These are phyloP conservation scores for Cladophialophora psammophila DNA, from an alignment of 2,329 filamentous ascomycete species.

Conservation along the genomic window DNA sequence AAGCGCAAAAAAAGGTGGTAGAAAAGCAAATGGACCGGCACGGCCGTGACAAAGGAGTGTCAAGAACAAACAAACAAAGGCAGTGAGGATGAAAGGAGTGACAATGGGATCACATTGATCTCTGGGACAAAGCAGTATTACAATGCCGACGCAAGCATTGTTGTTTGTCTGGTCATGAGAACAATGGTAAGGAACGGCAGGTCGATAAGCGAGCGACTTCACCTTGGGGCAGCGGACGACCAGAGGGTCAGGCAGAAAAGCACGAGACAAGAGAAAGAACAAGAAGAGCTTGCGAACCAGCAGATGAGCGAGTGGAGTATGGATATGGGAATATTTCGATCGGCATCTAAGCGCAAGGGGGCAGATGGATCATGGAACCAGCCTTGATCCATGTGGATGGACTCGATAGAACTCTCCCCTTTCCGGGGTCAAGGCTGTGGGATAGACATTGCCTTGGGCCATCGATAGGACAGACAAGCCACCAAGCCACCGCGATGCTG, in stretches of 20 bases:
- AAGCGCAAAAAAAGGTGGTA: conserved; percentile 18
- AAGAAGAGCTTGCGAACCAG: conserved; percentile 31
- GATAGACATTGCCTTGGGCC: conserved; percentile 21
- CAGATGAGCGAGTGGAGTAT: conserved; percentile 32
- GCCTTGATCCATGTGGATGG: conserved; percentile 31
- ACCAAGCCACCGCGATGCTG: conserved; percentile 23
- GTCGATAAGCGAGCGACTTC: conserved; percentile 35
- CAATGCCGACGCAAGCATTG: conserved; percentile 39
- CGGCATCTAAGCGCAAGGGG: conserved; percentile 39
- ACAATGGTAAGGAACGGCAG: conserved; percentile 33
- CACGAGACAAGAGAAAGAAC: conserved; percentile 5
- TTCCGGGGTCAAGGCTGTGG: conserved; percentile 20
- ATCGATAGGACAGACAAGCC: conserved; percentile 23
- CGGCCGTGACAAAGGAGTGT: conserved; percentile 32
- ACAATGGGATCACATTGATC: conserved; percentile 32
- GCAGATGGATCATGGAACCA: conserved; percentile 13
- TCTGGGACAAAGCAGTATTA: conserved; percentile 33
- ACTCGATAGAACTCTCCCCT: conserved; percentile 16
- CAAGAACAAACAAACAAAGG: conserved; percentile 33
- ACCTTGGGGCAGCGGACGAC: conserved; percentile 24
- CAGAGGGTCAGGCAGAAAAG: conserved; percentile 21
- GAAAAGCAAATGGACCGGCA: conserved; percentile 15
- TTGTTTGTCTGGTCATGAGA: conserved; percentile 26
- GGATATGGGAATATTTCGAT: conserved; percentile 36
- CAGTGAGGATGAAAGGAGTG: conserved; percentile 35